Evolutionary conservation across 1,284 basidiomycete genomes (phyloP), one percentile per base, ranked within the genome.

Genomic region (Ustilago loliicola): DNA sequence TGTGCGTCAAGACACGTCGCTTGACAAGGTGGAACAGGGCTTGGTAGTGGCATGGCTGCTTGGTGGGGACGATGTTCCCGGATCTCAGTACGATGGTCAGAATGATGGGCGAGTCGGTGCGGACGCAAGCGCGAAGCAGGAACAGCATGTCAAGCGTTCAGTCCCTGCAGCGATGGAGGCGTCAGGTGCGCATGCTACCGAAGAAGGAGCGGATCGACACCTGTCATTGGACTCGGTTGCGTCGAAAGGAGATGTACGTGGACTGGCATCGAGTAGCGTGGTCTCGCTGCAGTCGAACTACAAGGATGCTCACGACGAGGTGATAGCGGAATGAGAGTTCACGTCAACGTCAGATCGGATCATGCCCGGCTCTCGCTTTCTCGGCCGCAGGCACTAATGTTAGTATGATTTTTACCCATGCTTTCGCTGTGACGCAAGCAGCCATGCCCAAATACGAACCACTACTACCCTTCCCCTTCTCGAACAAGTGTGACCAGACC

Each of bases 31-130:
- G 21, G 72, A 78, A 6, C 67, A 75, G 21, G 67, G 66, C 6
- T 45, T 72, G 17, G 61, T 83, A 7, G 80, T 78, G 5, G 79
- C 74, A 36, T 83, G 82, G 82, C 65, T 83, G 29, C 75, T 83
- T 7, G 82, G 80, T 53, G 80, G 77, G 21, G 73, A 75, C 8
- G 75, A 71, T 7, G 36, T 11, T 13, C 66, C 71, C 4, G 47
- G 55, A 25, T 15, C 38, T 6, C 48, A 19, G 27, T 34, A 47
- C 42, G 48, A 52, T 3, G 3, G 7, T 23, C 51, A 47, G 21
- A 29, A 27, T 9, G 25, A 29, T 25, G 48, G 25, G 17, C 25
- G 11, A 50, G 19, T 23, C 36, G n/a, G 8, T 27, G 38, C 11
- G 30, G 36, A 54, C 13, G 19, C 17, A 45, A 50, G 47, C 50